phyloP scores from a whole-genome alignment of 2,329 filamentous ascomycete species.

The Aspergillus calidoustus region DNA sequence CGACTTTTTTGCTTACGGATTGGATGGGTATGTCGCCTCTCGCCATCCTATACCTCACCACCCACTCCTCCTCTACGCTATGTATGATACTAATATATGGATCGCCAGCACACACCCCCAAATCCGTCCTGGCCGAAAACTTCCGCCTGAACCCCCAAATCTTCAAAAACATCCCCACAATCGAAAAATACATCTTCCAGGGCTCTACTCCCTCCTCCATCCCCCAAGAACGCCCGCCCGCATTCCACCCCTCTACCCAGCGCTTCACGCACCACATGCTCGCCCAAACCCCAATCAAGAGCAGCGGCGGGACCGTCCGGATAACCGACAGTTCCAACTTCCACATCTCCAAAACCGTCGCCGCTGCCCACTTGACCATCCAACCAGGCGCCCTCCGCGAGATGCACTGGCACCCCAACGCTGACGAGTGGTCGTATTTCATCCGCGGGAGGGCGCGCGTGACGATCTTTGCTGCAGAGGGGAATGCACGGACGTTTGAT shows the following conservation, averaged over 20 bases:
- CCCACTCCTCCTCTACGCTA: too few relatives aligned
- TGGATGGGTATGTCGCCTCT: constrained; percentile 3
- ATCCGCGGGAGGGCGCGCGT: constrained; percentile 13
- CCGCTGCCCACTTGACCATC: constrained; percentile 12
- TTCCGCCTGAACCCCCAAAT: constrained; percentile 9
- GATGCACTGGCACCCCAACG: constrained; percentile 20
- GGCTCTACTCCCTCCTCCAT: constrained; percentile 5
- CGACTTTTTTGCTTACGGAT: constrained; percentile 11
- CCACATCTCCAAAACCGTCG: constrained; percentile 15
- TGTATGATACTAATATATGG: not conserved
- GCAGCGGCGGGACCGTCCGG: constrained; percentile 7
- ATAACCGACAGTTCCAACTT: constrained; percentile 15
- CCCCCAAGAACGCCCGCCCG: constrained; percentile 2
- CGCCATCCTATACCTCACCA: too few relatives aligned
- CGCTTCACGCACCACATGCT: constrained; percentile 16
- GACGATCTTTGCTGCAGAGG: constrained; percentile 11
- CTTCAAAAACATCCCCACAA: constrained; percentile 10
- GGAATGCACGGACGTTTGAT: constrained; percentile 12
- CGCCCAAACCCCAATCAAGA: constrained; percentile 1
- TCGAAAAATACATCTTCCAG: constrained; percentile 13
- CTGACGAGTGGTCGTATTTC: constrained; percentile 18
- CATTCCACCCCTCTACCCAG: constrained; percentile 13
- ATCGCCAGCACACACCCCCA: constrained; percentile 10
- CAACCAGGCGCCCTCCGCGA: constrained; percentile 9
- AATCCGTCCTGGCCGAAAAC: constrained; percentile 13